Conservation (phyloP, 2,329 filamentous ascomycete species). For the Fonsecaea nubica region DNA sequence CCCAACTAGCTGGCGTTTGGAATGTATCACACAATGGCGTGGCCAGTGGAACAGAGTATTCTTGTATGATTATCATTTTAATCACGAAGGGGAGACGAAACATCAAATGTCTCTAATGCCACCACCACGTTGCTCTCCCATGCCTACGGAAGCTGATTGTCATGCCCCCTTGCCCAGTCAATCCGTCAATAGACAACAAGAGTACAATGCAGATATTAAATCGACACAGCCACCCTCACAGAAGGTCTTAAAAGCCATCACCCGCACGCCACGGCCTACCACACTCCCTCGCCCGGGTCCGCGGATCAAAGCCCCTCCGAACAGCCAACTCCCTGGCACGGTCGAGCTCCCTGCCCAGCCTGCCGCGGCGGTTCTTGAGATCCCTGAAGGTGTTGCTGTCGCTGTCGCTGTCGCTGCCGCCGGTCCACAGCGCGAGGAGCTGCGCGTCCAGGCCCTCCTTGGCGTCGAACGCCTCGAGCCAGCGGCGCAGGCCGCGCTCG, state of each 20-base stretch:
- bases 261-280: constrained; percentile 63
- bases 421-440: constrained; percentile 49
- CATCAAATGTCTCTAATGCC: background rate
- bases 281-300: constrained; percentile 58
- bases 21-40: background rate
- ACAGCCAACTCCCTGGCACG: constrained; percentile 53
- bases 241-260: constrained; percentile 55
- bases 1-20: background rate
- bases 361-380: constrained; percentile 53
- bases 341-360: constrained; percentile 53
- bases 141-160: background rate
- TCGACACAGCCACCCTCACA: too few species aligned
- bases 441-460: constrained; percentile 51
- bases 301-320: constrained; percentile 59
- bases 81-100: background rate
- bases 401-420: background rate
- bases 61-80: background rate
- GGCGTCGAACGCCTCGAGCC: constrained; percentile 53
- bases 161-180: background rate
- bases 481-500: constrained; percentile 56
- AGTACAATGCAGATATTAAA: too few species aligned
- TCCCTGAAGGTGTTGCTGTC: constrained; percentile 44
- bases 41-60: background rate
- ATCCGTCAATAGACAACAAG: background rate
- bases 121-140: too few species aligned